Conservation (phyloP, 768 basidiomycete species). For the Leccinum obscurum region DNA sequence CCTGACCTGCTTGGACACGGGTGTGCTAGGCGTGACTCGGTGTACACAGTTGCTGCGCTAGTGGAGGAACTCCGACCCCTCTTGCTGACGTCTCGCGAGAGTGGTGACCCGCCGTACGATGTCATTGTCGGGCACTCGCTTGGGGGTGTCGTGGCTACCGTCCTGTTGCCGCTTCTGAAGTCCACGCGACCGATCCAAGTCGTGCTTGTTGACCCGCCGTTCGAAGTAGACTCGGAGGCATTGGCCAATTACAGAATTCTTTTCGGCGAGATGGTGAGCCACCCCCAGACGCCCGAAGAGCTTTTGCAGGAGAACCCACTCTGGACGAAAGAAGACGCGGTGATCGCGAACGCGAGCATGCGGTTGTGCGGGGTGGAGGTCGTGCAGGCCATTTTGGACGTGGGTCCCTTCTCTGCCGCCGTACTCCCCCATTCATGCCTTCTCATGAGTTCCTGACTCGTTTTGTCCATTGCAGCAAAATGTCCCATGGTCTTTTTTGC, state of each 20-base stretch:
- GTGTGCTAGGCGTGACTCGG: conserved; percentile 1
- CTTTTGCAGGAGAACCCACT: background rate
- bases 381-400: conserved; percentile 15
- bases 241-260: background rate
- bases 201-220: conserved; percentile 23
- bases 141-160: conserved; percentile 15
- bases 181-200: conserved; percentile 7
- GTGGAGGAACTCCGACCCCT: conserved; percentile 14
- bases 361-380: conserved; percentile 9
- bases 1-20: conserved; percentile 29
- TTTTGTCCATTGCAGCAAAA: conserved; percentile 18
- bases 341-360: background rate
- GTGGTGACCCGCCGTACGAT: conserved; percentile 2
- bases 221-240: background rate
- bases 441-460: background rate
- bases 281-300: background rate
- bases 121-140: conserved; percentile 27
- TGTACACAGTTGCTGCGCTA: conserved; percentile 18
- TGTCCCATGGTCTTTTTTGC: conserved; percentile 21
- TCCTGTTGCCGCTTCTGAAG: conserved; percentile 18
- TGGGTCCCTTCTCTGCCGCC: conserved; percentile 6
- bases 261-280: background rate
- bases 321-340: conserved; percentile 11
- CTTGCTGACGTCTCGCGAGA: background rate
- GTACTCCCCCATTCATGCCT: background rate